A percentile compares a stretch with the other conserved stretches of the same genome.
phyloP scores from a whole-genome alignment of 768 basidiomycete genomes.

The Tephrocybe sp. region DNA sequence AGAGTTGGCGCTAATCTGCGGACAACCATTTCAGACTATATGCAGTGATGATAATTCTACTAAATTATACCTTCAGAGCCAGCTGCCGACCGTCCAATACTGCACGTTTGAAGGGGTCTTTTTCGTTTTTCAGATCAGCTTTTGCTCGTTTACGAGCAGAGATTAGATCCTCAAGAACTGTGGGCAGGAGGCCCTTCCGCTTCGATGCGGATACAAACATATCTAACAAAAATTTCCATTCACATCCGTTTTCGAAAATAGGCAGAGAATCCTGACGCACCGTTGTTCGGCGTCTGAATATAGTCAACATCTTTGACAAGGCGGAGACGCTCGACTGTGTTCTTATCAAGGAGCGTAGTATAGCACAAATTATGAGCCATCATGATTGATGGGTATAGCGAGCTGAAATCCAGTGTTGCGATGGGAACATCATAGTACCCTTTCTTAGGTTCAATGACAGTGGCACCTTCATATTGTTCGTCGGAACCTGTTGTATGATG shows the following conservation, averaged over 20 bases:
- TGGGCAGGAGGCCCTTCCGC: slow-evolving; percentile 89
- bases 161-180: slow-evolving; percentile 90
- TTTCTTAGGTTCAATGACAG: slow-evolving; percentile 94
- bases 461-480: slow-evolving; percentile 98
- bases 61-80: slow-evolving; percentile 74
- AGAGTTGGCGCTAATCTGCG: slow-evolving; percentile 94
- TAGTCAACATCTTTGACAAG: slow-evolving; percentile 88
- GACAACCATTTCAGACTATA: background rate
- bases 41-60: background rate
- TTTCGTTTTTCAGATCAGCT: slow-evolving; percentile 93
- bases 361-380: slow-evolving; percentile 99
- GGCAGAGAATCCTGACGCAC: slow-evolving; percentile 42
- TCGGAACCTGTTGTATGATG: slow-evolving; percentile 62
- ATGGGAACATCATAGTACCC: slow-evolving; percentile 97
- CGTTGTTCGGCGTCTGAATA: slow-evolving; percentile 93
- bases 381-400: slow-evolving; percentile 99
- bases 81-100: slow-evolving; percentile 97
- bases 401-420: slow-evolving; percentile 97
- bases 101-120: slow-evolving; percentile 94
- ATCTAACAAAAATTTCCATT: slow-evolving; percentile 46
- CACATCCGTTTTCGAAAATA: background rate
- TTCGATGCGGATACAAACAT: slow-evolving; percentile 71
- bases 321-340: slow-evolving; percentile 70
- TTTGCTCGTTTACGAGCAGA: slow-evolving; percentile 93
- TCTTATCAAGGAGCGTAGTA: slow-evolving; percentile 87